These are phyloP conservation scores for Hypoxylon sp. DNA, from an alignment of 2,329 filamentous ascomycete genomes.

Conservation along the genomic window DNA sequence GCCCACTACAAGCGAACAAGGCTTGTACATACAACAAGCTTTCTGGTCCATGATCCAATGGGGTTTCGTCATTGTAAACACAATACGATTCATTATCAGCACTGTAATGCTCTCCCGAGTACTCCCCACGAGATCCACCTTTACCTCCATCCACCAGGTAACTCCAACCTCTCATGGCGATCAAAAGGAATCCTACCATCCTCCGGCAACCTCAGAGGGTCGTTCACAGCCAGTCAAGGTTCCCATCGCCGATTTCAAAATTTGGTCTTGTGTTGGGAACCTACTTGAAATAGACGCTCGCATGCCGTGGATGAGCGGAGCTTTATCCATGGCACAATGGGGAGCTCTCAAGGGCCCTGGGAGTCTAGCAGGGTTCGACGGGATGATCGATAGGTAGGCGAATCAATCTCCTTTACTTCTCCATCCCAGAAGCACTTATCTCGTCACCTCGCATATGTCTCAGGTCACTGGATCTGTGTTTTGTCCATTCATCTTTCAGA, in stretches of 20 bases:
- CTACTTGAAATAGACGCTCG: constrained; percentile 80
- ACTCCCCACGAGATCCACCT: constrained; percentile 67
- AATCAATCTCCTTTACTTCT: constrained; percentile 55
- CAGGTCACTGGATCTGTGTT: constrained; percentile 62
- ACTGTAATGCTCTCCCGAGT: constrained; percentile 78
- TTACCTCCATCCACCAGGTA: constrained; percentile 45
- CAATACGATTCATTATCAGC: constrained; percentile 75
- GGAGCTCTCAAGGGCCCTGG: constrained; percentile 81
- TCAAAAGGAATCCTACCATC: constrained; percentile 46
- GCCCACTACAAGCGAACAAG: constrained; percentile 30
- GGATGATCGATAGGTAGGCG: constrained; percentile 90
- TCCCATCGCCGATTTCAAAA: constrained; percentile 81
- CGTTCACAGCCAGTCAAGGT: constrained; percentile 58
- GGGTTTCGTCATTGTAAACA: constrained; percentile 69
- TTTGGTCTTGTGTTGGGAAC: constrained; percentile 81
- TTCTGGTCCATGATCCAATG: constrained; percentile 72
- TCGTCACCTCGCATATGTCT: constrained; percentile 62
- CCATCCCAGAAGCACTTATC: constrained; percentile 35
- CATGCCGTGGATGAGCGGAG: constrained; percentile 92
- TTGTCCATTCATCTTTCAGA: constrained; percentile 58
- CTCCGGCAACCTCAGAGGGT: constrained; percentile 40
- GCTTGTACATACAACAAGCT: constrained; percentile 62
- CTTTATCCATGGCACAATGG: constrained; percentile 82
- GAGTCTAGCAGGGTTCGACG: constrained; percentile 79
- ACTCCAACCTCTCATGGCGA: constrained; percentile 49